phyloP scores from a whole-genome alignment of 2,329 filamentous ascomycete genomes.

The Pestalotiopsis sp. region DNA sequence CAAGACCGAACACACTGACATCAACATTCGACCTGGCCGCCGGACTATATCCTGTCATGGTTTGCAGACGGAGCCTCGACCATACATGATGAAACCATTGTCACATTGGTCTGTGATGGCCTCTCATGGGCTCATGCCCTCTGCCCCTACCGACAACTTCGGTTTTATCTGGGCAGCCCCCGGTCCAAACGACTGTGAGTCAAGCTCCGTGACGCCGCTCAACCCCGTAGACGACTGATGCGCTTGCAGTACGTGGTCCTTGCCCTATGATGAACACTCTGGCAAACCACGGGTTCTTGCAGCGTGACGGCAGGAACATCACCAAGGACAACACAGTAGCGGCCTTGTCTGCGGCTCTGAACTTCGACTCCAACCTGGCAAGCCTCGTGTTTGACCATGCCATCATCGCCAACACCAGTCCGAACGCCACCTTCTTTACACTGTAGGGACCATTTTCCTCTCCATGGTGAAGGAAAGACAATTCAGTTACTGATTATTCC shows the following conservation, averaged over 20 bases:
- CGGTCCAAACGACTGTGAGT: not conserved
- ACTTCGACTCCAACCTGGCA: constrained; percentile 43
- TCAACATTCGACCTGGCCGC: no score
- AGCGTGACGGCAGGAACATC: constrained; percentile 46
- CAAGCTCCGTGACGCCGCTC: not conserved
- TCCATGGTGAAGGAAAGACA: not conserved
- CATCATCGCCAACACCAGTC: constrained; percentile 42
- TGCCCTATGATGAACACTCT: constrained; percentile 56
- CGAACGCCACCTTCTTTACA: constrained; percentile 46
- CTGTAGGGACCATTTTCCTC: constrained; percentile 19
- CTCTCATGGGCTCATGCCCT: not conserved
- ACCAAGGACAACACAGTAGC: constrained; percentile 38
- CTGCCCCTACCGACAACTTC: not conserved
- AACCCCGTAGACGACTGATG: not conserved
- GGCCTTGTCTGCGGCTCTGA: constrained; percentile 42
- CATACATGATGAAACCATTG: not conserved
- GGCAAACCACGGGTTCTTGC: constrained; percentile 53
- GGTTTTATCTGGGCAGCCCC: not conserved
- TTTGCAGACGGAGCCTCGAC: no score
- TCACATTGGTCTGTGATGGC: not conserved
- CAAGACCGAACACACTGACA: no score
- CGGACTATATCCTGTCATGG: no score
- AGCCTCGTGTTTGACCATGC: constrained; percentile 45
- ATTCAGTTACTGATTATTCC: not conserved
- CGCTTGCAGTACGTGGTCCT: not conserved